Evolutionary conservation across 148 eudicot species (phyloP).

Genomic region (Simmondsia chinensis): DNA sequence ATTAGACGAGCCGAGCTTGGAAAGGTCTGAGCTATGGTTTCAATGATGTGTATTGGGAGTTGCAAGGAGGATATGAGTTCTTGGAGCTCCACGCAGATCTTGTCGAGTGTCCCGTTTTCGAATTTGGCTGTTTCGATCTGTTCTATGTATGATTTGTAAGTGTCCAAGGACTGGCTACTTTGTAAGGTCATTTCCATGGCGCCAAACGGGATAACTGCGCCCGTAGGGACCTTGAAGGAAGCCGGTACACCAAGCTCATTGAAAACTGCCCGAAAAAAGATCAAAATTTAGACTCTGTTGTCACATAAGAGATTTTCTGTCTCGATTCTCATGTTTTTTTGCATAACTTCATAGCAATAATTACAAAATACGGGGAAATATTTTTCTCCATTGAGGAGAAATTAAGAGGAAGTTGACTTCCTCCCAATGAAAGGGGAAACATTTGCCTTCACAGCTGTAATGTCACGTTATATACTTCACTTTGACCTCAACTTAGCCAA

Average conservation of each 20-base stretch:
- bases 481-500: too few relatives aligned
- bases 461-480: too few relatives aligned
- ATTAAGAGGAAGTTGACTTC: too few relatives aligned
- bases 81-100: constrained; percentile 52
- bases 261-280: constrained; percentile 36
- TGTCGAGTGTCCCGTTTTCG: constrained; percentile 64
- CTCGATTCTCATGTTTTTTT: too few relatives aligned
- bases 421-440: too few relatives aligned
- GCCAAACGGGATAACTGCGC: constrained; percentile 84
- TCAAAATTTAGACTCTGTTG: too few relatives aligned
- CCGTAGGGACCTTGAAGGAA: constrained; percentile 70
- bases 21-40: constrained; percentile 38
- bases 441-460: too few relatives aligned
- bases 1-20: constrained; percentile 42
- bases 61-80: constrained; percentile 50
- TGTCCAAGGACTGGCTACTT: constrained; percentile 34
- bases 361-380: too few relatives aligned
- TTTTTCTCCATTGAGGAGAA: too few relatives aligned
- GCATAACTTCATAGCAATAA: too few relatives aligned
- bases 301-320: too few relatives aligned
- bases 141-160: constrained; percentile 38
- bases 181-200: constrained; percentile 73
- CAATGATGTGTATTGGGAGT: constrained; percentile 31
- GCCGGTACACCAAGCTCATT: constrained; percentile 89
- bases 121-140: constrained; percentile 67